Conservation (phyloP, 306 rosid species). For the Albizia julibrissin region DNA sequence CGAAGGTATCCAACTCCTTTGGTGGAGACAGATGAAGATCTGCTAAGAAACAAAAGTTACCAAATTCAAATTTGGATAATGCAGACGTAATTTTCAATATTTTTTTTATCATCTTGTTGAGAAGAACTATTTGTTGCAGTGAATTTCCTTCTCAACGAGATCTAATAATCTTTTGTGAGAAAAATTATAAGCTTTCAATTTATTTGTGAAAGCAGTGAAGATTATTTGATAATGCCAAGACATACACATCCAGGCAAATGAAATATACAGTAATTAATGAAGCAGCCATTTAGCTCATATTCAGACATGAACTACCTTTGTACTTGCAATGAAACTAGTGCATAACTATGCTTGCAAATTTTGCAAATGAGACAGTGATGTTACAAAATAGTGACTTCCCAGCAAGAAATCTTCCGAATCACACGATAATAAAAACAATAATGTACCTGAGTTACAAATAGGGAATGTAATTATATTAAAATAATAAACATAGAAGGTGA, state of each 20-base stretch:
- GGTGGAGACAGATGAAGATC: slow-evolving; percentile 55
- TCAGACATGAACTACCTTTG: neutral
- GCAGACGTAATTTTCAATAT: slow-evolving; percentile 7
- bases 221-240: neutral
- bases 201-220: neutral
- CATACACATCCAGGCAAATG: neutral
- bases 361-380: neutral
- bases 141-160: neutral
- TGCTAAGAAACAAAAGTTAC: slow-evolving; percentile 42
- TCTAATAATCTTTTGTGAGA: neutral
- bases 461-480: neutral
- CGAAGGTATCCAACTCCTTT: slow-evolving; percentile 50
- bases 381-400: neutral
- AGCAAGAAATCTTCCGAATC: neutral
- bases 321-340: neutral
- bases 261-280: neutral
- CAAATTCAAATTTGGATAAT: neutral
- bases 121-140: neutral
- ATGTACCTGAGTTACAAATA: slow-evolving; percentile 3
- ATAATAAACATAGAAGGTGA: neutral
- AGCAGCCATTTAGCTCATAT: neutral
- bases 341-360: neutral
- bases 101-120: neutral
- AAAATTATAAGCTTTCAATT: neutral
- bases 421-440: slow-evolving; percentile 8